Evolutionary conservation across 768 basidiomycete genomes (phyloP), one percentile per base, ranked within the genome.

Genomic region (Artomyces pyxidatus): DNA sequence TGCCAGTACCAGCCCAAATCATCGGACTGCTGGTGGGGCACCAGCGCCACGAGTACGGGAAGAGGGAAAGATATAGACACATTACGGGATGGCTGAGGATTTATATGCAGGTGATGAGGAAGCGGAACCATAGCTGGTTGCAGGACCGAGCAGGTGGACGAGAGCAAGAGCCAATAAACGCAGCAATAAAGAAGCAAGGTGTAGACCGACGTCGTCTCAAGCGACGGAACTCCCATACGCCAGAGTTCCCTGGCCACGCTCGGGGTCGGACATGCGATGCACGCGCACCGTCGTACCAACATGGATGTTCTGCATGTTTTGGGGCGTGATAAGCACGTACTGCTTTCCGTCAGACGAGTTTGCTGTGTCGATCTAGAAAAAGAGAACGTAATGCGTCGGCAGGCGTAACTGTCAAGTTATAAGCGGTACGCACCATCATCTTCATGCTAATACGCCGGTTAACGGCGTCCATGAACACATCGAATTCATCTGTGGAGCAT

Each of bases 401-500:
- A n/a, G 12, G 49, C 14, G 56, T 42, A 25, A 26, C 16, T 11
- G 4, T 57, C 25, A 56, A 39, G 37, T 44, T 22, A 51, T 47
- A 42, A n/a, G 26, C 35, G 3, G 23, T 14, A 62, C 78, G 16
- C 49, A 90, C 88, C 80, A 97, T 87, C 88, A 95, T 92, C 66
- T 81, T 88, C 84, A 95, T 96, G 52, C 88, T 88, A 59, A 95
- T 86, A 41, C 84, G 82, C 17, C 96, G 81, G 63, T 90, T 91
- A 50, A 91, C 83, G 21, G 88, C 88, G 61, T 94, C 91, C 89
- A 98, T 92, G 72, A 95, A 97, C 10, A 97, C 95, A 58, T 98
- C 95, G 62, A 96, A 99, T 64, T 99, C 96, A 60, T 99, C 96
- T 82, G 53, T 14, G 23, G 42, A 8, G 30, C 14, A 30, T 47